These are phyloP conservation scores for Peniophora sp. DNA, from an alignment of 1,284 basidiomycete species.

Conservation along the genomic window DNA sequence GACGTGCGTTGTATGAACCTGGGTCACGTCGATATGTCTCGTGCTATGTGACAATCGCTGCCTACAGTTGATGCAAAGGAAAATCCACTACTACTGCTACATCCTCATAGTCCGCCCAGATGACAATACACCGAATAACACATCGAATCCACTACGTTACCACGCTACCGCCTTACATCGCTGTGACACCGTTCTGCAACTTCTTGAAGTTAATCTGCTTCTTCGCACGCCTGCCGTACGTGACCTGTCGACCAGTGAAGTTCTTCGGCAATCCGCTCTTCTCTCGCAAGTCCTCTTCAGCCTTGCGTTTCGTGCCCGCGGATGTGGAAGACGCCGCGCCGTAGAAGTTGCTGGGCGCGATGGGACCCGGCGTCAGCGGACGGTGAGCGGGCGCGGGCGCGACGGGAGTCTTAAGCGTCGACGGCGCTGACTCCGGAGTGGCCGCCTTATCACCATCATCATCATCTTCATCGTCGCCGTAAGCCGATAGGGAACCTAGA, in stretches of 20 bases:
- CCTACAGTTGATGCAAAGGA: no score
- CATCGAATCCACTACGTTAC: no score
- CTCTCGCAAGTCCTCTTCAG: conserved; percentile 23
- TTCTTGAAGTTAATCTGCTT: neutral
- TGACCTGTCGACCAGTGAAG: conserved; percentile 9
- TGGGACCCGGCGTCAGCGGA: conserved; percentile 16
- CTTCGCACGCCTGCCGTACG: conserved; percentile 19
- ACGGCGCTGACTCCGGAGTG: conserved; percentile 9
- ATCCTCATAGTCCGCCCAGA: no score
- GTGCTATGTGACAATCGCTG: no score
- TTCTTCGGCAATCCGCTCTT: neutral
- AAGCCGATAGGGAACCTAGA: conserved; percentile 42
- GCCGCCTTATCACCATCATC: conserved; percentile 28
- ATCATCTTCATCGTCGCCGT: conserved; percentile 46
- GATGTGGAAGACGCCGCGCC: conserved; percentile 18
- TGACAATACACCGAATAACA: neutral
- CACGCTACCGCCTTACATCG: no score
- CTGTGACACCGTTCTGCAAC: neutral
- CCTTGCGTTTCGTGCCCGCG: conserved; percentile 34
- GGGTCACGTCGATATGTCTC: no score
- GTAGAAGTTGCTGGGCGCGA: conserved; percentile 42
- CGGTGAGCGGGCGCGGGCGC: conserved; percentile 12
- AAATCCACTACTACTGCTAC: no score
- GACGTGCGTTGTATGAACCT: no score
- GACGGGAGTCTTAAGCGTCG: conserved; percentile 15